phyloP scores from a whole-genome alignment of 495 filamentous ascomycete genomes.

The Daldinia childiae region DNA sequence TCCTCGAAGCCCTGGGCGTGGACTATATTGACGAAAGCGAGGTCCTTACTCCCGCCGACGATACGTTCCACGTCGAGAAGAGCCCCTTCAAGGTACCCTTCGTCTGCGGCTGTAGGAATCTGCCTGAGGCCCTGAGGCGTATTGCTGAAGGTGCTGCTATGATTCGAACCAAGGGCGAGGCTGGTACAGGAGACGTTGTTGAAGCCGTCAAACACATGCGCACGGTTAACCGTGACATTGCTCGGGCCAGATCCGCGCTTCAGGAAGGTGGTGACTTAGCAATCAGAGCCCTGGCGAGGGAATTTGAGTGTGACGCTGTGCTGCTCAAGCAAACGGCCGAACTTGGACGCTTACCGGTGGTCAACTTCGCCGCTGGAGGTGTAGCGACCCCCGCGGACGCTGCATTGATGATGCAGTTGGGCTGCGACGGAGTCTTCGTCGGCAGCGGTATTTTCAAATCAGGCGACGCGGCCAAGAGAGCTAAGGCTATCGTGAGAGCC shows the following conservation, averaged over 20 bases:
- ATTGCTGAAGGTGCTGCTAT: conserved; percentile 96
- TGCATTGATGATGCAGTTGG: conserved; percentile 98
- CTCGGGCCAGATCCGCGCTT: conserved; percentile 71
- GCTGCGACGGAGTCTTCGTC: conserved; percentile 98
- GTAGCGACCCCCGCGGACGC: conserved; percentile 97
- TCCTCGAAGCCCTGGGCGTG: conserved; percentile 91
- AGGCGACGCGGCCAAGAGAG: conserved; percentile 85
- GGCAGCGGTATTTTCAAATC: conserved; percentile 97
- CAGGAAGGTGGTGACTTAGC: conserved; percentile 68
- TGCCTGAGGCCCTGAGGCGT: conserved; percentile 91
- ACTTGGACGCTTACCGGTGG: conserved; percentile 89
- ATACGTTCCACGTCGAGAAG: conserved; percentile 92
- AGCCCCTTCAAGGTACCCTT: conserved; percentile 84
- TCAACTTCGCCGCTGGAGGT: conserved; percentile 98
- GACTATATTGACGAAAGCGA: conserved; percentile 99
- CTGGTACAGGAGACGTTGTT: conserved; percentile 97
- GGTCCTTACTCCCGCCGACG: conserved; percentile 94
- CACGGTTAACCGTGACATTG: conserved; percentile 85
- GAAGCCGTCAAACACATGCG: conserved; percentile 97
- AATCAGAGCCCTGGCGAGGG: conserved; percentile 79
- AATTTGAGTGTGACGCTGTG: conserved; percentile 77
- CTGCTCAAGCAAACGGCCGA: conserved; percentile 86
- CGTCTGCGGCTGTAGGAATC: conserved; percentile 95
- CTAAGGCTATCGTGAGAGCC: conserved; percentile 93
- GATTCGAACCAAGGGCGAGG: conserved; percentile 99